phyloP scores from a whole-genome alignment of 2,329 filamentous ascomycete species.

The Pestalotiopsis sp. region DNA sequence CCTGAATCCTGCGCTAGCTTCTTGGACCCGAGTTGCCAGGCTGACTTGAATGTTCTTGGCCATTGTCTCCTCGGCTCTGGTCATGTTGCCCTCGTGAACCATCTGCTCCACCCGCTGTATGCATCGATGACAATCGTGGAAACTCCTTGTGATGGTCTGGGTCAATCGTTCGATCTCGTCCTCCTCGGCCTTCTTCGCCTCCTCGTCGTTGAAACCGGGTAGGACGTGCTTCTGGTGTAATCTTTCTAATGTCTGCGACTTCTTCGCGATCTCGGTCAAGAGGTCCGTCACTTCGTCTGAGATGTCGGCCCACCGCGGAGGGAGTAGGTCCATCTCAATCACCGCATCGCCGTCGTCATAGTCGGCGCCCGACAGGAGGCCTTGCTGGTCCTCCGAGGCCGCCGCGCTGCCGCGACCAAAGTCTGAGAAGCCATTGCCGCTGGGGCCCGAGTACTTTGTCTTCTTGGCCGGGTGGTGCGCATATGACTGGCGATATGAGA shows the following conservation, averaged over 20 bases:
- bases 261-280: constrained; percentile 77
- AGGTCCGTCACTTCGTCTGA: constrained; percentile 91
- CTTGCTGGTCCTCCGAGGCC: constrained; percentile 62
- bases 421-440: constrained; percentile 63
- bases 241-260: constrained; percentile 84
- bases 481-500: constrained; percentile 99
- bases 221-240: constrained; percentile 97
- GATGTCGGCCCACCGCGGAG: constrained; percentile 93
- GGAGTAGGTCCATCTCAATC: constrained; percentile 97
- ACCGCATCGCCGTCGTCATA: constrained; percentile 92
- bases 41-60: constrained; percentile 94
- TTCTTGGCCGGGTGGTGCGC: constrained; percentile 91
- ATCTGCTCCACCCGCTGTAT: constrained; percentile 88
- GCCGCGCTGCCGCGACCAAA: constrained; percentile 54
- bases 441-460: constrained; percentile 63
- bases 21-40: constrained; percentile 84
- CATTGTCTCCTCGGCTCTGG: constrained; percentile 89
- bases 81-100: constrained; percentile 80
- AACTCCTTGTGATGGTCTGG: constrained; percentile 84
- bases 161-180: constrained; percentile 88
- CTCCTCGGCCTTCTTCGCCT: constrained; percentile 85
- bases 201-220: constrained; percentile 95
- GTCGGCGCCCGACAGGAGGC: constrained; percentile 79
- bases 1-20: constrained; percentile 87
- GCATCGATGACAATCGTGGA: constrained; percentile 86